Conservation (phyloP, 2,329 filamentous ascomycete genomes). For the Meredithiella fracta region DNA sequence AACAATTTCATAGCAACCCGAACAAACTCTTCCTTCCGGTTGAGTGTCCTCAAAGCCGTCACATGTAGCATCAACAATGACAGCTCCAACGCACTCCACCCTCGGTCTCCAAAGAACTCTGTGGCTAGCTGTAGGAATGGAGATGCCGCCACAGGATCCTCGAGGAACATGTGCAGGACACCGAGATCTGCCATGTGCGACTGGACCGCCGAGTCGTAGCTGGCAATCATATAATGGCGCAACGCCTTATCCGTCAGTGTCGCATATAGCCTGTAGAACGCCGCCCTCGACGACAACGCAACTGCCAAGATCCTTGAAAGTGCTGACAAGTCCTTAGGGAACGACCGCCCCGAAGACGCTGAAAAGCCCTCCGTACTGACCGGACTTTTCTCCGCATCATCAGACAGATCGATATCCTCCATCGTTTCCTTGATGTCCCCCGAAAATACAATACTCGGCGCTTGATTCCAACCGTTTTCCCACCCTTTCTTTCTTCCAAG, state of each 20-base stretch:
- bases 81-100: constrained; percentile 66
- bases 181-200: constrained; percentile 71
- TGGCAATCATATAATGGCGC: constrained; percentile 66
- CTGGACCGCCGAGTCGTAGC: constrained; percentile 61
- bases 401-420: constrained; percentile 41
- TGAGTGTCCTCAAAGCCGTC: constrained; percentile 60
- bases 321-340: constrained; percentile 7
- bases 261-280: constrained; percentile 53
- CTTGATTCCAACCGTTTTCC: constrained; percentile 57
- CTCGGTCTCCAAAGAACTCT: constrained; percentile 58
- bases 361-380: not conserved
- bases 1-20: constrained; percentile 58
- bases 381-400: constrained; percentile 21
- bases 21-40: constrained; percentile 64
- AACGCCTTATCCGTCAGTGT: constrained; percentile 71
- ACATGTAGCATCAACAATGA: constrained; percentile 77
- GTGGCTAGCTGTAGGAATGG: constrained; percentile 64
- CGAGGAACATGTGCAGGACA: constrained; percentile 60
- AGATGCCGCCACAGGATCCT: constrained; percentile 57
- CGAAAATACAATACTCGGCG: constrained; percentile 31
- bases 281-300: constrained; percentile 43
- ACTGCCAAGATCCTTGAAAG: constrained; percentile 40
- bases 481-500: constrained; percentile 57
- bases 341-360: not conserved
- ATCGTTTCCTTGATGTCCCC: constrained; percentile 30